Evolutionary conservation across 1,284 basidiomycete genomes (phyloP), one percentile per base, ranked within the genome.

Genomic region (Austropuccinia psidii): DNA sequence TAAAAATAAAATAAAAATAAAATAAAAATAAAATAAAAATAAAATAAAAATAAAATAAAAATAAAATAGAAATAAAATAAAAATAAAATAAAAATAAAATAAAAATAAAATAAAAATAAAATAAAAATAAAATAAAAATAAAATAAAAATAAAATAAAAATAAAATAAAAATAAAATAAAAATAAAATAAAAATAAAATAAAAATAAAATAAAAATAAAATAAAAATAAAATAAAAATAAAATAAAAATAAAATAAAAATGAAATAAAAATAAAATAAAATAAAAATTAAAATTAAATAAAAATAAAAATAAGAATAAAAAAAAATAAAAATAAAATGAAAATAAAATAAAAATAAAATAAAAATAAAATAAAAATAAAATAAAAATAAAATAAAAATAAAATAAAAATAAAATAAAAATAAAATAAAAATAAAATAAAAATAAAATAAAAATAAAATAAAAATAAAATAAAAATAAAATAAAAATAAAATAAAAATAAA

Each of bases 1-100:
- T 31, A 58, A 29, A 58, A 58, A 58, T 7, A 31, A 58, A 58
- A 29, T 8, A 58, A 58, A 15, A 58, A 58, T 31, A 58, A 58
- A 31, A 58, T 29, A 21, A 58, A 58, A 58, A 58, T 29, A 29
- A 58, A 29, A 58, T 29, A 33, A 11, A 58, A 33, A 29, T 11
- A 7, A n/a, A 58, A 58, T 29, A 29, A 31, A 15, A 27, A 52
- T 17, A 52, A 17, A 52, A 15, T 11, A 52, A 52, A 11, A 52
- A 52, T 11, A 15, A 27, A 11, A 15, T 11, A 52, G 24, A 52
- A 17, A 52, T 11, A 13, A 52, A 52, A 17, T 11, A 52, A 52
- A 52, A 52, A 17, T 17, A 15, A 13, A 52, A 52, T 15, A 52
- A 52, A 52, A 13, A 52, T 15, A 52, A 52, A 52, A 52, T 11